Evolutionary conservation across 2,329 filamentous ascomycete species (phyloP).

Genomic region (Hymenotorrendiella dingleyae): DNA sequence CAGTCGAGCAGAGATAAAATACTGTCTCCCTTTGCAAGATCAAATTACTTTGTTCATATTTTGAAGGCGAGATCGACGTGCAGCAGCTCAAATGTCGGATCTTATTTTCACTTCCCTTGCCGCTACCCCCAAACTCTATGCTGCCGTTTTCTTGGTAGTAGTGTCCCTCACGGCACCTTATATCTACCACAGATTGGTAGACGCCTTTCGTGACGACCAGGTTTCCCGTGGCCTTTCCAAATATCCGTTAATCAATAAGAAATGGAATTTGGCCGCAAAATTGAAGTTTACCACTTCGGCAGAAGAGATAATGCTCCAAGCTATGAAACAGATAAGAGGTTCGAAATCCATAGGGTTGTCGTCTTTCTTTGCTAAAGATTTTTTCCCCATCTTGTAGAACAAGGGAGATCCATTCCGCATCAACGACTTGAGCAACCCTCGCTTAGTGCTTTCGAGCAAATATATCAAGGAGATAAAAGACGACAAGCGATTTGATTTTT

Average conservation of each 20-base stretch:
- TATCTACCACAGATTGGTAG: neutral
- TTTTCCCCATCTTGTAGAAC: conserved; percentile 4
- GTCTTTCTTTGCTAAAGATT: no score
- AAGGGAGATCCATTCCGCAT: conserved; percentile 11
- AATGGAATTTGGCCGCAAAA: conserved; percentile 12
- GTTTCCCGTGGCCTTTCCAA: conserved; percentile 5
- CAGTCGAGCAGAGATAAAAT: no score
- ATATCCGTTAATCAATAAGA: conserved; percentile 9
- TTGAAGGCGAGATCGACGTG: no score
- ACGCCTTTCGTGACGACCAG: no score
- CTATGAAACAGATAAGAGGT: no score
- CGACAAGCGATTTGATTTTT: conserved; percentile 30
- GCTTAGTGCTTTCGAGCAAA: conserved; percentile 10
- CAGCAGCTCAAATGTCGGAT: no score
- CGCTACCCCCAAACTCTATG: conserved; percentile 4
- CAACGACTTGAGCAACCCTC: conserved; percentile 7
- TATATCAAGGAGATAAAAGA: conserved; percentile 32
- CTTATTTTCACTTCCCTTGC: no score
- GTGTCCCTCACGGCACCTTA: neutral
- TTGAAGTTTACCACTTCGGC: conserved; percentile 3
- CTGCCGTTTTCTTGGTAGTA: neutral
- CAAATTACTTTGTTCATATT: no score
- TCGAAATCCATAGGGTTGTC: no score
- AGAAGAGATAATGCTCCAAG: conserved; percentile 1
- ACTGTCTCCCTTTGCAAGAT: no score